Base-by-base conservation (phyloP, 345 rosid species). In the Gossypium mustelinum region DNA sequence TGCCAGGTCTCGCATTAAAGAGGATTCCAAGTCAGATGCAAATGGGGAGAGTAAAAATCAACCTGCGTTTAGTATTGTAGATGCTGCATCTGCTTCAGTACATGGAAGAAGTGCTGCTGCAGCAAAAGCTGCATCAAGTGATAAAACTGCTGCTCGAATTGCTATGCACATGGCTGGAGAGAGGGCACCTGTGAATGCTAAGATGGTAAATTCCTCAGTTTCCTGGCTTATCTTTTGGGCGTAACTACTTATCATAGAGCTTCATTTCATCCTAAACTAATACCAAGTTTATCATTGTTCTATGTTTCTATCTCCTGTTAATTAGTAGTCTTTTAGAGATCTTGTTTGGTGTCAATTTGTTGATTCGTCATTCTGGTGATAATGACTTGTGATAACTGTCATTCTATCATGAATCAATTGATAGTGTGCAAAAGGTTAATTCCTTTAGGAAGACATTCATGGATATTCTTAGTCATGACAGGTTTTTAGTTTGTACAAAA, bases 141-240 rank as follows among this genome's bases (percentile, higher is more conserved):
- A 93, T 86, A 95, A 93, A 81, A 87, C 97, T 65, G 94, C 92
- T 82, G 97, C 99, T 77, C 85, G 91, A 60, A 93, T 95, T 79
- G 98, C 96, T 63, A 86, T 90, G 98, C 98, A 95, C 81, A 90
- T 87, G 93, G 93, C 97, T 81, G 99, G 99, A 58, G 99, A 95
- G 77, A 87, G 97, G 82, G 81, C 85, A 73, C 96, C 92, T 75
- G 85, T 95, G 77, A 95, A 93, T 83, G 84, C 94, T 13, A 91
- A 82, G 76, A 55, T 95, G 98, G 99, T 95, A 73, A 81, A 87
- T 84, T 61, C 72, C 67, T 68, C 43, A 7, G 41, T 57, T 57
- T 66, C 73, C 68, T 56, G 70, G n/a, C 7, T 59, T 66, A 13
- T 25, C 14, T 72, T 67, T 13, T 45, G 72, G 16, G 25, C 22